Evolutionary conservation across 345 rosid genomes (phyloP).

Genomic region (Erysimum cheiranthoides): DNA sequence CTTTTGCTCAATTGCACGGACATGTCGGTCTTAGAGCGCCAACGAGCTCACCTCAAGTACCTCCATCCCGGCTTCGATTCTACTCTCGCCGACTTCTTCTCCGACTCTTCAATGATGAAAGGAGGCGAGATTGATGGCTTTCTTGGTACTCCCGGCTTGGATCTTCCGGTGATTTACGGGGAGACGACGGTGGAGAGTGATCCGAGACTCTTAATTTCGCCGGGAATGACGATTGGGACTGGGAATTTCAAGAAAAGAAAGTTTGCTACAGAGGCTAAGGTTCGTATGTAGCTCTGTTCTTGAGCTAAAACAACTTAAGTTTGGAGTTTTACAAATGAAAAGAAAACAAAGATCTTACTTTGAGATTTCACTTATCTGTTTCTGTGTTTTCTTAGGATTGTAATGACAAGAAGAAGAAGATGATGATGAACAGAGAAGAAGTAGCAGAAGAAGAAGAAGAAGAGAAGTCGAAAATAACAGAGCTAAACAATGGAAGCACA

Average conservation of each 20-base stretch:
- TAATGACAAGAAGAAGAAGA: conserved; percentile 34
- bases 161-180: conserved; percentile 41
- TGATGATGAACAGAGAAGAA: conserved; percentile 18
- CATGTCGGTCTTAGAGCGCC: conserved; percentile 72
- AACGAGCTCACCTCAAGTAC: conserved; percentile 54
- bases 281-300: conserved; percentile 23
- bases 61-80: conserved; percentile 43
- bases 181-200: conserved; percentile 25
- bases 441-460: conserved; percentile 48
- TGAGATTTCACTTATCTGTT: not conserved
- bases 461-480: conserved; percentile 65
- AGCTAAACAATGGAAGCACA: conserved; percentile 50
- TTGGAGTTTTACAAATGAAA: not conserved
- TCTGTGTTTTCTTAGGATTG: conserved; percentile 1
- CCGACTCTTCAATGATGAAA: conserved; percentile 35
- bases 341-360: not conserved
- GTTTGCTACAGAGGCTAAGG: conserved; percentile 47
- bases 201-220: conserved; percentile 25
- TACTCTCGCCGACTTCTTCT: conserved; percentile 49
- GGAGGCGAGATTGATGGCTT: conserved; percentile 36
- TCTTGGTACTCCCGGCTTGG: conserved; percentile 33
- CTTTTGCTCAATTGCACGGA: conserved; percentile 48
- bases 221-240: conserved; percentile 51
- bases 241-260: conserved; percentile 71
- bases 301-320: conserved; percentile 50